Evolutionary conservation across 176 grass and related monocot species (phyloP), one percentile per base, ranked within the genome.

Genomic region (Juncus inflexus): DNA sequence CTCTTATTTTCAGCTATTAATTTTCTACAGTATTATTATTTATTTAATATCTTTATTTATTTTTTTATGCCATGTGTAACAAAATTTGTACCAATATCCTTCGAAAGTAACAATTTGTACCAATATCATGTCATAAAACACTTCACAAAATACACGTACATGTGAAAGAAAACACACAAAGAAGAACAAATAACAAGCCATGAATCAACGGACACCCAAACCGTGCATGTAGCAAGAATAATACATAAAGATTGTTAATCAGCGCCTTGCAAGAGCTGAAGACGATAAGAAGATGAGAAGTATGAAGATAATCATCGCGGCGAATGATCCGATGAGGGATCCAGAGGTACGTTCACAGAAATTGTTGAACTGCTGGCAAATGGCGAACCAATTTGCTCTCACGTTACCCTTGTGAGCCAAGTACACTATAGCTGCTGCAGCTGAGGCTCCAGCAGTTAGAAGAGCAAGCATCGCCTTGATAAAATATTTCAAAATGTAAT

Each of bases 301-400:
- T 49, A 88, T 66, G 45, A 92, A 77, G 15, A 88, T 12, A 52
- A 88, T 52, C 75, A 83, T 79, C n/a, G 89, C 71, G 53, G 40
- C 81, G 3, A 92, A 92, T 0, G 88, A 91, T 39, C 88, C 88
- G 38, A 87, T 84, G 35, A 91, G 77, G 53, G 84, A 92, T 58
- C 84, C 89, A 35, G 81, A 87, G 11, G 68, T 87, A 4, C 62
- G 89, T 80, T 84, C 74, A 11, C 84, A 92, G 49, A 92, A 92
- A 7, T 75, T 82, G 81, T 92, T 80, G 10, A 92, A 85, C n/a
- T 87, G 84, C 56, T 92, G 89, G 71, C 89, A 92, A 58, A 92
- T 85, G 57, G 84, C 81, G 61, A 84, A 71, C 89, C 89, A 92
- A 28, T 92, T 92, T 65, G 89, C 84, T 62, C 74, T 82, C 37